Base-by-base conservation (phyloP, 2,329 filamentous ascomycete species). In the Claviceps paspali region DNA sequence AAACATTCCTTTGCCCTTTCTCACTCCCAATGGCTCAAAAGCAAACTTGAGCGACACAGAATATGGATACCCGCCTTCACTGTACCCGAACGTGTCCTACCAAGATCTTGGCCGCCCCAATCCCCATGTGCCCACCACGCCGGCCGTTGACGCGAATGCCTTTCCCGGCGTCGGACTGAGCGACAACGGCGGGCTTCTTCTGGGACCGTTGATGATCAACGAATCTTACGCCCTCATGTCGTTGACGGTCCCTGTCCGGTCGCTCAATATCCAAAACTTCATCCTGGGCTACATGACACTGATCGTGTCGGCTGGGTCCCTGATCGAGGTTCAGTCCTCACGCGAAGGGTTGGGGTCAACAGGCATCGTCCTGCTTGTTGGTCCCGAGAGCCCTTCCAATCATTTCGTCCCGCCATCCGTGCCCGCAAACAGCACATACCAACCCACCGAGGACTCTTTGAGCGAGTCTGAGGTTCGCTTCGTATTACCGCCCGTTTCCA, bases 261-360 rank as follows among this genome's bases (percentile, higher is more conserved):
- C 47, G 76, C 80, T 52, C 65, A 67, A 2, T 68, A 69, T 2
- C 54, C 59, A 29, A 15, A 61, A 61, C 3, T 76, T 80, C 43
- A 71, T 88, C 1, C 65, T 94, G 5, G 87, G 84, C 2, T 94
- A 85, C 63, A 71, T 94, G 62, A 93, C 85, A 1, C 62, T 88
- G 2, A 65, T 93, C n/a, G 70, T 82, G 38, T 73, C 82, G 39
- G 79, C 79, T 2, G 60, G 62, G 4, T 67, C 79, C 2, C 63
- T 91, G 3, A 61, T 76, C n/a, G 56, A 67, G 31, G 68, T 85
- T 1, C 61, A 77, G 19, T 57, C 61, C 14, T 80, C 79, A 2
- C 60, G 65, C 2, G 81, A 86, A 53, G 84, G 83, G 1, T 52
- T 93, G 7, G 82, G 76, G 18, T 53, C 66, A 0, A 82, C 76